Percentiles rank a stretch among this genome's conserved stretches.
phyloP scores from a whole-genome alignment of 768 basidiomycete genomes.

The Lentinula boryana region DNA sequence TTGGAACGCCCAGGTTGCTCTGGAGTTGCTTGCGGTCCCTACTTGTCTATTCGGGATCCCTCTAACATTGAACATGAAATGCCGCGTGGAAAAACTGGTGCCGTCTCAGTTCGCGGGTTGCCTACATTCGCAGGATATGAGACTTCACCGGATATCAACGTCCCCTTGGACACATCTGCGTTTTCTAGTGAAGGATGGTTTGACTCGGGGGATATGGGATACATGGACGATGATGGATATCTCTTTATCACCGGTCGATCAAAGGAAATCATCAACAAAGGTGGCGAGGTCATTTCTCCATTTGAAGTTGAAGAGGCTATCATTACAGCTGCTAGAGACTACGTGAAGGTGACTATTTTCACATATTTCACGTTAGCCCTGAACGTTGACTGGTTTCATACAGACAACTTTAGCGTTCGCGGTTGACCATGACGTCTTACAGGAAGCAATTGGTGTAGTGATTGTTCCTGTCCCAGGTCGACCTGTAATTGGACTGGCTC shows the following conservation, averaged over 20 bases:
- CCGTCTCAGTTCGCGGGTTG: conserved; percentile 48
- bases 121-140: conserved; percentile 51
- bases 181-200: conserved; percentile 51
- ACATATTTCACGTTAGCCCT: neutral
- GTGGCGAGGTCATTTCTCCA: conserved; percentile 56
- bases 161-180: conserved; percentile 37
- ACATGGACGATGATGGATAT: conserved; percentile 41
- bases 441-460: conserved; percentile 41
- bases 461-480: conserved; percentile 28
- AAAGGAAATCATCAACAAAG: conserved; percentile 57
- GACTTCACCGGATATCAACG: conserved; percentile 33
- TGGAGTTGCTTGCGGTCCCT: conserved; percentile 41
- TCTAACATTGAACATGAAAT: conserved; percentile 29
- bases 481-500: conserved; percentile 32
- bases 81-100: conserved; percentile 35
- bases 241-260: conserved; percentile 50
- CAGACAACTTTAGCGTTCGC: conserved; percentile 37
- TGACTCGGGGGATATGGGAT: conserved; percentile 42
- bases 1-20: conserved; percentile 43
- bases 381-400: neutral
- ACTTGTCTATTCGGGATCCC: conserved; percentile 36
- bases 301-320: conserved; percentile 59
- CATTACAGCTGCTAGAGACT: conserved; percentile 30
- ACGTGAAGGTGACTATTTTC: conserved; percentile 26
- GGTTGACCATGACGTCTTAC: conserved; percentile 39